Evolutionary conservation across 2,329 filamentous ascomycete species (phyloP).

Genomic region (Sporothrix brunneoviolacea): DNA sequence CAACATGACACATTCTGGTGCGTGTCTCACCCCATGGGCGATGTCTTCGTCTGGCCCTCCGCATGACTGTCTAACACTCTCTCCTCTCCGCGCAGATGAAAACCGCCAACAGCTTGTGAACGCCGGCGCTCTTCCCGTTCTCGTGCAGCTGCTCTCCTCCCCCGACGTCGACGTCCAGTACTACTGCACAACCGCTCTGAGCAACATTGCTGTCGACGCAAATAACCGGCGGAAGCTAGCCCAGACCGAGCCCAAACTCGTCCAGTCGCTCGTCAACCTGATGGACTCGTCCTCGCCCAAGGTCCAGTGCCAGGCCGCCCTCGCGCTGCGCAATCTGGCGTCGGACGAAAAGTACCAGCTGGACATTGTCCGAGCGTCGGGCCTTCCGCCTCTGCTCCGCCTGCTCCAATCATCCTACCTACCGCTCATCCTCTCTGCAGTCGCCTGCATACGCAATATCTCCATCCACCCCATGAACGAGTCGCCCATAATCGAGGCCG

Average conservation of each 20-base stretch:
- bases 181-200: slow-evolving; percentile 96
- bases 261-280: slow-evolving; percentile 87
- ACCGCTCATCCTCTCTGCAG: slow-evolving; percentile 89
- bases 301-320: slow-evolving; percentile 93
- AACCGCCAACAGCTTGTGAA: slow-evolving; percentile 97
- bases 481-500: slow-evolving; percentile 96
- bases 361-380: slow-evolving; percentile 87
- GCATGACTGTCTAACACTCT: neutral
- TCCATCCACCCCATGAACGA: slow-evolving; percentile 97
- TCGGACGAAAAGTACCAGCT: slow-evolving; percentile 99
- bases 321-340: slow-evolving; percentile 88
- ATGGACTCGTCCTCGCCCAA: slow-evolving; percentile 98
- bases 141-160: slow-evolving; percentile 90
- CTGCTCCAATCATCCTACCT: slow-evolving; percentile 93
- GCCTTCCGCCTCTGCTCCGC: slow-evolving; percentile 76
- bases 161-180: slow-evolving; percentile 97
- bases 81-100: slow-evolving; percentile 58
- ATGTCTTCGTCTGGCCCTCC: no score
- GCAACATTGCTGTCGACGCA: slow-evolving; percentile 94
- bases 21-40: slow-evolving; percentile 22
- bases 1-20: slow-evolving; percentile 99
- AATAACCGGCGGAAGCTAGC: slow-evolving; percentile 87
- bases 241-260: slow-evolving; percentile 81
- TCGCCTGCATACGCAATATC: slow-evolving; percentile 97
- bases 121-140: slow-evolving; percentile 92